phyloP scores from a whole-genome alignment of 495 filamentous ascomycete genomes.

The Hyaloscypha hepaticicola region DNA sequence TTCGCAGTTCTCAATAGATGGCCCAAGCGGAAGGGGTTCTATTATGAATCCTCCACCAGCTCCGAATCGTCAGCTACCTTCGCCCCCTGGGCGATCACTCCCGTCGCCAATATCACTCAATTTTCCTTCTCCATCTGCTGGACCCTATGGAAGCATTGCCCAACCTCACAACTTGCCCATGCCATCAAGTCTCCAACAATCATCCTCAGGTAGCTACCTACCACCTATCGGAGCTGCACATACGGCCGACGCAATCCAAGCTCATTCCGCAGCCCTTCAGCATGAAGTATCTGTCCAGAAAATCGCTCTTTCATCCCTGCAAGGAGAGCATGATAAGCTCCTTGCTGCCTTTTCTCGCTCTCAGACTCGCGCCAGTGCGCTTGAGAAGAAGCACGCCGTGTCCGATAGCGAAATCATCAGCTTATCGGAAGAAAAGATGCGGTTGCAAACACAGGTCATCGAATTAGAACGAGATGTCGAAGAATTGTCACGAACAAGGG shows the following conservation, averaged over 20 bases:
- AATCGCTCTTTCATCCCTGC: conserved; percentile 44
- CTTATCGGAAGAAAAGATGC: conserved; percentile 43
- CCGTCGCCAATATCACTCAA: conserved; percentile 27
- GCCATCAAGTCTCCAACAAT: conserved; percentile 16
- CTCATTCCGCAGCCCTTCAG: conserved; percentile 45
- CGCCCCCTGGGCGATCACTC: conserved; percentile 26
- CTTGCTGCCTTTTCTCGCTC: conserved; percentile 46
- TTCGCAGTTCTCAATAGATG: conserved; percentile 14
- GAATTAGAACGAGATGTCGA: conserved; percentile 42
- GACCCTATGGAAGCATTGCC: conserved; percentile 18
- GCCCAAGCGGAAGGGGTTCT: conserved; percentile 17
- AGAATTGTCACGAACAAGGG: conserved; percentile 41
- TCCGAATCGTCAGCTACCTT: conserved; percentile 29
- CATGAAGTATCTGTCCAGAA: conserved; percentile 51
- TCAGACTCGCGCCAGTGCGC: conserved; percentile 40
- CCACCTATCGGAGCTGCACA: conserved; percentile 22
- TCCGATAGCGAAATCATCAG: conserved; percentile 47
- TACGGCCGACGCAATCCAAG: conserved; percentile 36
- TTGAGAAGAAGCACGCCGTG: conserved; percentile 49
- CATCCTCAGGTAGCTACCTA: conserved; percentile 16
- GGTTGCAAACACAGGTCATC: conserved; percentile 39
- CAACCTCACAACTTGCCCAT: conserved; percentile 19
- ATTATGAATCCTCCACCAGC: conserved; percentile 32
- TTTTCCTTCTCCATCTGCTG: conserved; percentile 27
- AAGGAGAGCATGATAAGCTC: conserved; percentile 45